Evolutionary conservation across 2,329 filamentous ascomycete species (phyloP).

Genomic region (Dendrostoma leiphaemia): DNA sequence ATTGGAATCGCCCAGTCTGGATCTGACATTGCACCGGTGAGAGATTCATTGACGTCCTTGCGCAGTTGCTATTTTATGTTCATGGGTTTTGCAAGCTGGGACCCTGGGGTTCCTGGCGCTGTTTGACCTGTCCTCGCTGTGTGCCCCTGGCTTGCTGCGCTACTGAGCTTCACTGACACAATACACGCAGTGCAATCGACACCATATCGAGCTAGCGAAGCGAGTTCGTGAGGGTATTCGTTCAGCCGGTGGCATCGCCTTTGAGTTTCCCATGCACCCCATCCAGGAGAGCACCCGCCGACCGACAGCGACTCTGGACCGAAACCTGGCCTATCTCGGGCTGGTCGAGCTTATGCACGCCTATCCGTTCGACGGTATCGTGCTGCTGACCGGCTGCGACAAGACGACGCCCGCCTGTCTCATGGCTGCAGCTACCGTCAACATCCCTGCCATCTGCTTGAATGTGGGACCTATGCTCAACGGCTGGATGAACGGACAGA

Average conservation of each 20-base stretch:
- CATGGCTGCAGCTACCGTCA: slow-evolving; percentile 51
- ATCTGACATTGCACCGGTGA: slow-evolving; percentile 42
- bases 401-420: slow-evolving; percentile 50
- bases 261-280: slow-evolving; percentile 51
- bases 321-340: slow-evolving; percentile 46
- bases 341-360: slow-evolving; percentile 46
- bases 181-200: slow-evolving; percentile 38
- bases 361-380: slow-evolving; percentile 49
- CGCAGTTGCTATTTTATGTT: neutral
- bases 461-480: slow-evolving; percentile 54
- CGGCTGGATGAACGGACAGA: slow-evolving; percentile 39
- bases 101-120: no score
- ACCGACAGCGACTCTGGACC: slow-evolving; percentile 47
- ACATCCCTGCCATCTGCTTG: slow-evolving; percentile 49
- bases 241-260: slow-evolving; percentile 45
- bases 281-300: slow-evolving; percentile 48
- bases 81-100: no score
- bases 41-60: no score
- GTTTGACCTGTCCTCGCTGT: no score
- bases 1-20: slow-evolving; percentile 52
- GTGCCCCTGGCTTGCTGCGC: no score
- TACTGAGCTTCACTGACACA: no score
- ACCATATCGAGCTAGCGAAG: slow-evolving; percentile 48
- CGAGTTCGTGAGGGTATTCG: slow-evolving; percentile 49
- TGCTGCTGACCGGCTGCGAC: slow-evolving; percentile 50